phyloP scores from a whole-genome alignment of 257 asterid species.

The Primulina huaijiensis region DNA sequence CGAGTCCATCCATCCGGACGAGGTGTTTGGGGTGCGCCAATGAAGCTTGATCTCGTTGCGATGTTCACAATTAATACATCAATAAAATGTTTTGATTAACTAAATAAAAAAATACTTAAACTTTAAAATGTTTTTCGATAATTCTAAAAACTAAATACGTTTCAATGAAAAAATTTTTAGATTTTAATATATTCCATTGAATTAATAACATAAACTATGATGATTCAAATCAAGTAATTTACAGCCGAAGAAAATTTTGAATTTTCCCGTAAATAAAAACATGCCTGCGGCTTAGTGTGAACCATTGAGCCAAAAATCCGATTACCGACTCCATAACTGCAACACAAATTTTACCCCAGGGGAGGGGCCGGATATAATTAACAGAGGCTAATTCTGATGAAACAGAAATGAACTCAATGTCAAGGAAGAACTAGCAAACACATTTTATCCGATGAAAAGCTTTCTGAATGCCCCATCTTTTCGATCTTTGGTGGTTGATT shows the following conservation, averaged over 20 bases:
- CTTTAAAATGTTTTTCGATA: too few species aligned
- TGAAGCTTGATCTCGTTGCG: too few species aligned
- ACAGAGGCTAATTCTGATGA: not conserved
- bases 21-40: too few species aligned
- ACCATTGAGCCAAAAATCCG: not conserved
- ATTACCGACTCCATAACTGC: not conserved
- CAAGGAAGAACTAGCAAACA: constrained; percentile 10
- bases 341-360: not conserved
- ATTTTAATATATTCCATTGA: not conserved
- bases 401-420: constrained; percentile 21
- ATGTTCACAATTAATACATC: too few species aligned
- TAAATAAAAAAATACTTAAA: too few species aligned
- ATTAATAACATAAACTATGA: not conserved
- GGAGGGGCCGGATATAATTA: not conserved
- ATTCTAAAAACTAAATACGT: too few species aligned
- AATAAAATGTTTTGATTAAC: too few species aligned
- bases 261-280: not conserved
- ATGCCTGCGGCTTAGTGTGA: not conserved
- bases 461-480: constrained; percentile 90
- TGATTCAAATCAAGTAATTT: not conserved
- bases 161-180: not conserved
- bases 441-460: constrained; percentile 73
- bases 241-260: not conserved
- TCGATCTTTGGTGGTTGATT: constrained; percentile 83
- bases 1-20: too few species aligned